Conservation (phyloP, 805 yeast species). For the Hanseniaspora meyeri region DNA sequence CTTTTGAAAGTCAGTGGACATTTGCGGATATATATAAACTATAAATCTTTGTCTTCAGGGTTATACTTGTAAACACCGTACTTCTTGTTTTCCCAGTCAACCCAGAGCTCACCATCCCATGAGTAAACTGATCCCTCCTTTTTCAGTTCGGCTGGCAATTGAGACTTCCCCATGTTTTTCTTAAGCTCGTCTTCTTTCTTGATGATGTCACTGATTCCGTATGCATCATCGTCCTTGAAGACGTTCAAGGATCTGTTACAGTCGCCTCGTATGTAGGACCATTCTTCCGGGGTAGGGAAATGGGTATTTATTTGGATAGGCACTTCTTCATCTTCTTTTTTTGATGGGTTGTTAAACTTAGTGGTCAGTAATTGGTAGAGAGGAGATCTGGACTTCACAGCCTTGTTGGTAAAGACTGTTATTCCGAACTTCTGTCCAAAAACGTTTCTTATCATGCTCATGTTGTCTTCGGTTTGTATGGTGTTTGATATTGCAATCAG, state of each 20-base stretch:
- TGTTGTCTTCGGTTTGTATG: background rate
- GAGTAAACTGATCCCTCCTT: conserved; percentile 1
- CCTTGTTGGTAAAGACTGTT: conserved; percentile 8
- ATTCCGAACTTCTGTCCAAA: conserved; percentile 8
- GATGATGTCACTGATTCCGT: conserved; percentile 6
- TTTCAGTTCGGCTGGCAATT: background rate
- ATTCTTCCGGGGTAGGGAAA: conserved; percentile 10
- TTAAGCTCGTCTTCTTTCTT: background rate
- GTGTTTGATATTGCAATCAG: background rate
- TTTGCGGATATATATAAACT: background rate
- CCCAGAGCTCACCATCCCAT: conserved; percentile 22
- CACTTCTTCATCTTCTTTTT: background rate
- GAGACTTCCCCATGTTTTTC: background rate
- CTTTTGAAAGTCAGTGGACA: conserved; percentile 43
- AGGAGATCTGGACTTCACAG: conserved; percentile 11
- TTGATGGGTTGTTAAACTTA: conserved; percentile 11
- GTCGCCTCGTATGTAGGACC: conserved; percentile 6
- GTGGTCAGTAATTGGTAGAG: background rate
- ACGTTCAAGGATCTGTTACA: conserved; percentile 13
- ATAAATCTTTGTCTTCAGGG: background rate
- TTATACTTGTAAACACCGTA: conserved; percentile 20
- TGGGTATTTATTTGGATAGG: conserved; percentile 9
- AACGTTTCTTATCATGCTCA: conserved; percentile 1
- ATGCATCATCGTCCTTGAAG: conserved; percentile 6
- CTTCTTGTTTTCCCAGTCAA: conserved; percentile 27